Base-by-base conservation (phyloP, 140 eudicot genomes). In the Oenanthe javanica region DNA sequence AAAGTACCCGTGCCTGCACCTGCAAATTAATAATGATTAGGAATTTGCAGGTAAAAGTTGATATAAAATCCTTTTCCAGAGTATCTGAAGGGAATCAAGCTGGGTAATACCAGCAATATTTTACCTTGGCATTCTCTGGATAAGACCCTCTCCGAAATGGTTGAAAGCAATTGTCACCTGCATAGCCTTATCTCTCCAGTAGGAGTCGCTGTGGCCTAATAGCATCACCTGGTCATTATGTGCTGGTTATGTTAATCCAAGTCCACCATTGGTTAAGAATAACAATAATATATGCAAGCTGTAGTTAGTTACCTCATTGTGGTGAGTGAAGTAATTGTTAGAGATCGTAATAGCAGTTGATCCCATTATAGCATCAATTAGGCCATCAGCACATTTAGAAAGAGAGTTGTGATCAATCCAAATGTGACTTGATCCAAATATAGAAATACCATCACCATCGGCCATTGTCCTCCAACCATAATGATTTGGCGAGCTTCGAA, bases 101-200 rank as follows among this genome's bases (percentile, higher is more conserved):
- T 25, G 49, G n/a, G 4, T 31, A 40, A 31, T 13, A 36, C 2
- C 43, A 4, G 38, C 36, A 9, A 47, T 66, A 18, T 16, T 0
- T 55, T 87, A 90, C 97, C 97, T 89, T 72, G 97, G 97, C 97
- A 92, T 90, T 85, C 97, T 88, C 85, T 92, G 97, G 12, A 92
- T 88, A 46, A 92, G 90, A 31, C 97, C 97, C 73, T 90, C 96
- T 7, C 97, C 97, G 36, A 92, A 92, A 84, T 92, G 97, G 72
- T 92, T 92, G 87, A 80, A 92, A 71, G 96, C 97, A 9, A 92
- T 90, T 36, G 97, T 92, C 15, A 92, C 97, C 80, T 90, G 96
- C 97, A 92, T 92, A 2, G 49, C 71, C 89, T 92, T 92, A 82
- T 92, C 97, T 77, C 89, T 86, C 21, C 77, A 77, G 51, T 92